Evolutionary conservation across 805 yeast species (phyloP), one percentile per base, ranked within the genome.

Genomic region (Candida cerambycidarum): DNA sequence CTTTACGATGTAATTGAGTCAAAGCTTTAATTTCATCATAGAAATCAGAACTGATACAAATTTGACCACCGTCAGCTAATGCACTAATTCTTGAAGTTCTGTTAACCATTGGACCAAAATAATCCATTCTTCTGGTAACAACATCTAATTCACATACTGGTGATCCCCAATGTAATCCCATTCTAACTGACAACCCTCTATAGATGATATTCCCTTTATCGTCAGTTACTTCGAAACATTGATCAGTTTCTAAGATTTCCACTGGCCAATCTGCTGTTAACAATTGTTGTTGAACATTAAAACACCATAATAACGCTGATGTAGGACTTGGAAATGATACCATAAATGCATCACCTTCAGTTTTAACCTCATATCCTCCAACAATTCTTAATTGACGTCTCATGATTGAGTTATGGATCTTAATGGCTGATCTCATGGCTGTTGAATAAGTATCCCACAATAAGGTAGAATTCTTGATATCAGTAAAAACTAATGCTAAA

Each of bases 311-410:
- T 47, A 93, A 69, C 0, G 98, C 98, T 14, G 92, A 76, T 0
- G 92, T 79, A 0, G 96, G 92, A 0, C 96, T 83, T 0, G 97
- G 96, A 62, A 93, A 93, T 10, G 97, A 88, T 11, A 93, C 97
- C 88, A 93, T 90, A 55, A 93, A 93, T 0, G 99, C 96, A 73
- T 93, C 99, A 58, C 99, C 99, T 79, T 93, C 99, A 1, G 97
- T 93, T 61, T 93, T 93, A 19, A 93, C 99, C 62, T 93, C 99
- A 60, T 93, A 93, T 2, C 99, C 99, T 27, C 98, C 97, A 58
- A 87, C 88, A 37, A 90, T 83, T 53, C 97, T 78, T 48, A 93
- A 67, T 52, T 89, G 95, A 38, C 98, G 78, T 57, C 99, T 80
- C 99, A 93, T 93, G 23, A 93, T 79, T 16, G 87, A 79, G 59